Base-by-base conservation (phyloP, 2,329 filamentous ascomycete genomes). In the Cytospora paraplurivora region DNA sequence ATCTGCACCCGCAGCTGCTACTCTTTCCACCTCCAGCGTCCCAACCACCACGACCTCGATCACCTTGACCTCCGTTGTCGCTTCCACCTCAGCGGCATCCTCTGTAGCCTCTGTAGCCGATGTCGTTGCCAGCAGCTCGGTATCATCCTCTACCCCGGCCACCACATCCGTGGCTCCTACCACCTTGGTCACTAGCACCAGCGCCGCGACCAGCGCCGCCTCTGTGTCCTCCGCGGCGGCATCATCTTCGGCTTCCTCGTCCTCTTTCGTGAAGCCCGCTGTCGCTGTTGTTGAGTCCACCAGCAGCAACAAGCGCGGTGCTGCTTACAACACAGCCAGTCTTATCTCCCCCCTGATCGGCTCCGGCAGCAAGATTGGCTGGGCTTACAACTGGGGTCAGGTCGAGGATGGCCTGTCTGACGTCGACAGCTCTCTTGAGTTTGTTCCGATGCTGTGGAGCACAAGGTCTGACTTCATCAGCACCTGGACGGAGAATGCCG, bases 361-460 rank as follows among this genome's bases (percentile, higher is more conserved):
- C 54, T 72, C 73, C 56, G 74, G 75, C 66, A 65, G 67, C 49
- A 72, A 82, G 64, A 80, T 85, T 71, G 75, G 76, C 49, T 91
- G 88, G 85, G 82, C 77, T 55, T 90, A 89, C 81, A 90, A 90
- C 83, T 92, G 89, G 89, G 86, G 76, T 52, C 80, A 81, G 54
- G 67, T 67, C 12, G 70, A 78, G 55, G 74, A 76, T 64, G 76
- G 77, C 47, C 76, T 81, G 11, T 72, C 80, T 59, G 64, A 70
- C 21, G 34, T 62, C 21, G 37, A 54, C 52, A 61, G 57, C 49
- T 72, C 71, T 56, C 71, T 87, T 70, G 78, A 82, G 71, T 93
- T 80, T 77, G 81, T 90, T 60, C 90, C 90, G 67, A 89, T 86
- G 76, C 83, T 91, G 55, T 91, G 85, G 87, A 82, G 84, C 59